Conservation (phyloP, 805 yeast genomes). For the Saturnispora kantuleensis region DNA sequence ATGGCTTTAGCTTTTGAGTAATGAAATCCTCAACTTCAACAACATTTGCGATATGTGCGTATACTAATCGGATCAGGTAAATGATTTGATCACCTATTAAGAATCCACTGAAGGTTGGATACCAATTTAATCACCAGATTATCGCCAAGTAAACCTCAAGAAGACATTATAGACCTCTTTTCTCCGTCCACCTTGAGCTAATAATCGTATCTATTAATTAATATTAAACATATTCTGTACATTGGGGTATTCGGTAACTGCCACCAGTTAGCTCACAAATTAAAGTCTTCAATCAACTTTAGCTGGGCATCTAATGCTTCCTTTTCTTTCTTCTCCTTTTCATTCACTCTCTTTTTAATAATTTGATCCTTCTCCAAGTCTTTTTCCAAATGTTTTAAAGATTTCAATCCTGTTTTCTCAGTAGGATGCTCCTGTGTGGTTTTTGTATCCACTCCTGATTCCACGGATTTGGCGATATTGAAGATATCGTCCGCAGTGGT, state of each 20-base stretch:
- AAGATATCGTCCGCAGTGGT: constrained; percentile 18
- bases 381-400: constrained; percentile 30
- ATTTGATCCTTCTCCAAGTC: constrained; percentile 32
- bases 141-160: too few relatives aligned
- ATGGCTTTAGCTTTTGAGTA: too few relatives aligned
- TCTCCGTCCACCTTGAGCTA: too few relatives aligned
- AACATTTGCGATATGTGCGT: too few relatives aligned
- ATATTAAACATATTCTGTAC: too few relatives aligned
- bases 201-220: too few relatives aligned
- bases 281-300: constrained; percentile 39
- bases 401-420: constrained; percentile 24
- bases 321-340: constrained; percentile 28
- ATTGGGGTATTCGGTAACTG: background rate
- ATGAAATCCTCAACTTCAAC: too few relatives aligned
- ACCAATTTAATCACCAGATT: too few relatives aligned
- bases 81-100: too few relatives aligned
- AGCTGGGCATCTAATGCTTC: constrained; percentile 36
- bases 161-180: too few relatives aligned
- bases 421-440: constrained; percentile 2
- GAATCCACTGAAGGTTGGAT: too few relatives aligned
- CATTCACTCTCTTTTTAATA: constrained; percentile 14
- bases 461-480: constrained; percentile 13
- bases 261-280: constrained; percentile 14
- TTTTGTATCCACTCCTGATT: constrained; percentile 11
- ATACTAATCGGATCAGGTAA: too few relatives aligned